Percentiles rank a stretch among this genome's conserved stretches.
These are phyloP conservation scores for Strigomonas galati DNA, from an alignment of 208 protist species.

Conservation along the genomic window DNA sequence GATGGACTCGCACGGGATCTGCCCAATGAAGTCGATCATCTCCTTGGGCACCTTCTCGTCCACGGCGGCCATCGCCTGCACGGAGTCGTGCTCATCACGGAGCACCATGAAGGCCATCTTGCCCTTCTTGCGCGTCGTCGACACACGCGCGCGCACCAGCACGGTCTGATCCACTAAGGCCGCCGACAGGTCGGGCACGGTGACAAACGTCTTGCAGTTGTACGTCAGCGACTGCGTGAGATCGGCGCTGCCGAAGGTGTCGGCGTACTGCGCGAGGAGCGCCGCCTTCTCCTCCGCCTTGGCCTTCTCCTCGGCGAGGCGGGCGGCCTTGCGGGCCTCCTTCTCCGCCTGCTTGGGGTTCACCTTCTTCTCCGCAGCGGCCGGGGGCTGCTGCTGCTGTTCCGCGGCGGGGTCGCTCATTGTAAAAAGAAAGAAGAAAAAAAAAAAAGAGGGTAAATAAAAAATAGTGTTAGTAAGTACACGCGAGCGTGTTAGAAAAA, in stretches of 20 bases:
- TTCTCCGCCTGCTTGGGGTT: slow-evolving; percentile 49
- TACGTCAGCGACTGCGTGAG: slow-evolving; percentile 83
- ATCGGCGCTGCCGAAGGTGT: slow-evolving; percentile 67
- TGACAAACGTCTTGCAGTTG: slow-evolving; percentile 37
- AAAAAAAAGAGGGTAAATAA: not conserved
- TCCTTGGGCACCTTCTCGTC: slow-evolving; percentile 74
- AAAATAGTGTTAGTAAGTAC: not conserved
- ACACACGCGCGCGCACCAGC: slow-evolving; percentile 76
- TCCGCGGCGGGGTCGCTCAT: slow-evolving; percentile 12
- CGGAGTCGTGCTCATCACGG: slow-evolving; percentile 66
- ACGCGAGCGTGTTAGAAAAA: not conserved
- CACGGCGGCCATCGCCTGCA: slow-evolving; percentile 85
- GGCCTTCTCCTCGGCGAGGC: slow-evolving; percentile 79
- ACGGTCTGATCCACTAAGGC: slow-evolving; percentile 47
- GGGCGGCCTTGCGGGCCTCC: slow-evolving; percentile 79
- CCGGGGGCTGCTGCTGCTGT: slow-evolving; percentile 1
- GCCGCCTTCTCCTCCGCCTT: slow-evolving; percentile 81
- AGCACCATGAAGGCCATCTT: slow-evolving; percentile 92
- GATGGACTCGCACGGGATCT: slow-evolving; percentile 85
- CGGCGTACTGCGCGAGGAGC: slow-evolving; percentile 68
- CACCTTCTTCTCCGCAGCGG: slow-evolving; percentile 12
- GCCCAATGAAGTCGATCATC: slow-evolving; percentile 90
- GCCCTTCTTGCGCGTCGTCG: slow-evolving; percentile 88
- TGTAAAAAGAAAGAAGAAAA: not conserved
- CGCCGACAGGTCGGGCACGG: slow-evolving; percentile 46